Evolutionary conservation across 2,329 filamentous ascomycete genomes (phyloP).

Genomic region (Ophiostoma quercus): DNA sequence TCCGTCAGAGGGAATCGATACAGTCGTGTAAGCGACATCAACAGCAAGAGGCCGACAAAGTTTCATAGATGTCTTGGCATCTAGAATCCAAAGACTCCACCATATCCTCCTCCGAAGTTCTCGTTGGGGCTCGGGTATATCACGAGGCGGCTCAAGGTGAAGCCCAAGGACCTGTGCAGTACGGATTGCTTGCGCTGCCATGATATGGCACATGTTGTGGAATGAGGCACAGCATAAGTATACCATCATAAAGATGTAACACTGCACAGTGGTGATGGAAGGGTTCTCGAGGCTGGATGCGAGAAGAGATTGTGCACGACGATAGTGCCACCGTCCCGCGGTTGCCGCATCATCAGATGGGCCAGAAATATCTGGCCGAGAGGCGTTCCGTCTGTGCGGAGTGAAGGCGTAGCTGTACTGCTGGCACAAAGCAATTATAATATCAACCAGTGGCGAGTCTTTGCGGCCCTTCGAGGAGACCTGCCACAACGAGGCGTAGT

Average conservation of each 20-base stretch:
- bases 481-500: neutral
- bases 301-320: neutral
- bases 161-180: slow-evolving; percentile 46
- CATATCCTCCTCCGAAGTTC: neutral
- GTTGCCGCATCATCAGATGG: neutral
- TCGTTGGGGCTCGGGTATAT: neutral
- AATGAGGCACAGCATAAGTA: slow-evolving; percentile 47
- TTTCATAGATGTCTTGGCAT: neutral
- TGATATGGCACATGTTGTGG: slow-evolving; percentile 44
- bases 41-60: neutral
- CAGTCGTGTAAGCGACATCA: neutral
- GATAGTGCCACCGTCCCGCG: neutral
- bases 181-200: slow-evolving; percentile 39
- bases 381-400: neutral
- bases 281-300: neutral
- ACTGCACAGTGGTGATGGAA: neutral
- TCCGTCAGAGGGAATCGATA: neutral
- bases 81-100: neutral
- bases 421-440: neutral
- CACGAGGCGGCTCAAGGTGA: neutral
- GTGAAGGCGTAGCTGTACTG: neutral
- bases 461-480: neutral
- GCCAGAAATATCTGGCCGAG: neutral
- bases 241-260: slow-evolving; percentile 27
- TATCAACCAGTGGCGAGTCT: neutral